Conservation (phyloP, 495 filamentous ascomycete species). For the Penicillium mononematosum region DNA sequence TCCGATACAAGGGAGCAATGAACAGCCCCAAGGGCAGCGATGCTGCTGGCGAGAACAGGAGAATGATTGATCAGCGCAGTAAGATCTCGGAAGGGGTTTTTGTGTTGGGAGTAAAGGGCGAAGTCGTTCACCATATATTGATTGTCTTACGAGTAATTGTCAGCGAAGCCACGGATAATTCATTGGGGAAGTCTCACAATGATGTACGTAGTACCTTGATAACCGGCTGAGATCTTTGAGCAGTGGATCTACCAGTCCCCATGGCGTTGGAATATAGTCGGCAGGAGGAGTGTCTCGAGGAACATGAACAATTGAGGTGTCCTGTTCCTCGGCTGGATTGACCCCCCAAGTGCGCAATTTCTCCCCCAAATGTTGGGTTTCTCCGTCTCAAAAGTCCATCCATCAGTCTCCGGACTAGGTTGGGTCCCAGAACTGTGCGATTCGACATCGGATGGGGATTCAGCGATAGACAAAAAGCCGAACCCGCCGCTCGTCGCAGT, state of each 20-base stretch:
- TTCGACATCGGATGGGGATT: slow-evolving; percentile 23
- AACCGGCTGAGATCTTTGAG: slow-evolving; percentile 39
- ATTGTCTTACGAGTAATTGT: slow-evolving; percentile 29
- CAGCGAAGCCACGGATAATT: background rate
- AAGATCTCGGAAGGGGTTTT: slow-evolving; percentile 45
- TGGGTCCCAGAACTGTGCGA: slow-evolving; percentile 22
- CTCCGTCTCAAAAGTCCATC: slow-evolving; percentile 17
- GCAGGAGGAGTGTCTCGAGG: slow-evolving; percentile 2
- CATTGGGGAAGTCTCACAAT: slow-evolving; percentile 33
- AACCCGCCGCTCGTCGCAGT: slow-evolving; percentile 7
- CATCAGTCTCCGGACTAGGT: slow-evolving; percentile 22
- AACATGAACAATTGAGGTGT: slow-evolving; percentile 17
- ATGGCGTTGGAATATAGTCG: slow-evolving; percentile 28
- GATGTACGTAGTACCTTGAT: slow-evolving; percentile 41
- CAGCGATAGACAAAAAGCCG: slow-evolving; percentile 16
- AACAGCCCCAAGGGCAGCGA: slow-evolving; percentile 44
- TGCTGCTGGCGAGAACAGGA: slow-evolving; percentile 37
- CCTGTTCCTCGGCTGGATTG: slow-evolving; percentile 5
- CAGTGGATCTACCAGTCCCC: slow-evolving; percentile 45
- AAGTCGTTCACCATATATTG: slow-evolving; percentile 37
- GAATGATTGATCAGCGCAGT: slow-evolving; percentile 40
- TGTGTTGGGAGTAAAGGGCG: slow-evolving; percentile 39
- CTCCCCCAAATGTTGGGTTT: background rate
- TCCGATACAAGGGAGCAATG: slow-evolving; percentile 41
- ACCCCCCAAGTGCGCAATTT: background rate